Evolutionary conservation across 495 filamentous ascomycete species (phyloP).

Genomic region (Penicillium diatomitis): DNA sequence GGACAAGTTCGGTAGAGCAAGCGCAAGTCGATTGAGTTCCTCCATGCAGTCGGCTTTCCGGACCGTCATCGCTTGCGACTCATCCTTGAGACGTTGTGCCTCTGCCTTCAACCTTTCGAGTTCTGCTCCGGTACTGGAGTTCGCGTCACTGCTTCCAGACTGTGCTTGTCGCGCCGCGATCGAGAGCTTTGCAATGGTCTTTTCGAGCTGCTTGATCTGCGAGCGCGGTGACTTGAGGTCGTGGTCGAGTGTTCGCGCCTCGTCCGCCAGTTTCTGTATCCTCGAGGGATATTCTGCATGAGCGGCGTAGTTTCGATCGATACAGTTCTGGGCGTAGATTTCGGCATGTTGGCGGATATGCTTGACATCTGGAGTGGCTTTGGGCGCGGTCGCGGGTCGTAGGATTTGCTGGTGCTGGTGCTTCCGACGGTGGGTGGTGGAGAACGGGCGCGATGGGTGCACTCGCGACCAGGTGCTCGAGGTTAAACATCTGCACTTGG

Average conservation of each 20-base stretch:
- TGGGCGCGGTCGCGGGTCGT: slow-evolving; percentile 68
- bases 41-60: slow-evolving; percentile 49
- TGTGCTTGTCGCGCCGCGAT: slow-evolving; percentile 16
- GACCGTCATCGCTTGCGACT: slow-evolving; percentile 49
- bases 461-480: slow-evolving; percentile 1
- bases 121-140: slow-evolving; percentile 3
- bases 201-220: slow-evolving; percentile 34
- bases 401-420: slow-evolving; percentile 17
- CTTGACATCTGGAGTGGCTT: slow-evolving; percentile 69
- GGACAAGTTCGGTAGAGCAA: slow-evolving; percentile 80
- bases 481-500: slow-evolving; percentile 25
- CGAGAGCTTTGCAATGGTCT: slow-evolving; percentile 29
- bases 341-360: slow-evolving; percentile 77
- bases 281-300: slow-evolving; percentile 55
- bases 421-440: slow-evolving; percentile 10
- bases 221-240: slow-evolving; percentile 28
- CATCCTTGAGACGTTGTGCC: slow-evolving; percentile 58
- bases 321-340: slow-evolving; percentile 71
- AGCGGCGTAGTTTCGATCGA: slow-evolving; percentile 71
- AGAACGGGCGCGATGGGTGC: slow-evolving; percentile 23
- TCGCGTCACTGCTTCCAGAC: slow-evolving; percentile 2
- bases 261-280: slow-evolving; percentile 61
- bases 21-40: slow-evolving; percentile 66
- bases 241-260: slow-evolving; percentile 45
- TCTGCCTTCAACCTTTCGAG: slow-evolving; percentile 43